A percentile compares a stretch with the other conserved stretches of the same genome.
phyloP scores from a whole-genome alignment of 441 rosid genomes.

The Populus tomentosa region DNA sequence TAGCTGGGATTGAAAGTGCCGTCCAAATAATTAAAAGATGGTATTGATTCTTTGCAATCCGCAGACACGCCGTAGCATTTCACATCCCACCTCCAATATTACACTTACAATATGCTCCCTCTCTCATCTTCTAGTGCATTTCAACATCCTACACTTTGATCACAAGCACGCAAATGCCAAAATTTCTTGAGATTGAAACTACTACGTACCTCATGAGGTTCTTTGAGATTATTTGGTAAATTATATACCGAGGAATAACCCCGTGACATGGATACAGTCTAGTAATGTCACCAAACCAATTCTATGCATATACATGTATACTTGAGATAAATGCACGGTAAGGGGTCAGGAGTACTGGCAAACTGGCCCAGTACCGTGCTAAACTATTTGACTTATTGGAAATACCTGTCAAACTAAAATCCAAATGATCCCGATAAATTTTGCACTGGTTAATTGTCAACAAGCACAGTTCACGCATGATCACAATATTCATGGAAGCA shows the following conservation, averaged over 20 bases:
- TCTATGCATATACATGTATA: no score
- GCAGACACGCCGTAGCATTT: no score
- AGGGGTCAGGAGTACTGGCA: not conserved
- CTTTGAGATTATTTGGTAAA: not conserved
- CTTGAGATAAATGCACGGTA: not conserved
- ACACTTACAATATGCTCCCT: no score
- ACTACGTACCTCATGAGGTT: not conserved
- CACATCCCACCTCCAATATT: no score
- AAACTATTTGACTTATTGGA: not conserved
- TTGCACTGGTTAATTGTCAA: slow-evolving; percentile 4
- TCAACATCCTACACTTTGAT: no score
- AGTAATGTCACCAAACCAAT: not conserved
- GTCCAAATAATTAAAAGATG: no score
- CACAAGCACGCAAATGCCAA: not conserved
- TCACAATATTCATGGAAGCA: not conserved
- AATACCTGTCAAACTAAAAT: not conserved
- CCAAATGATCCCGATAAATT: not conserved
- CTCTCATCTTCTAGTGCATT: no score
- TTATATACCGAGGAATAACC: not conserved
- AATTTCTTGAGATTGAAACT: not conserved
- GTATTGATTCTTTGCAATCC: no score
- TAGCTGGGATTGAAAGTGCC: no score
- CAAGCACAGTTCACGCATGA: slow-evolving; percentile 8
- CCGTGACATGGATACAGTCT: not conserved
- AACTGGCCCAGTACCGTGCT: not conserved